phyloP scores from a whole-genome alignment of 306 rosid genomes.

The Cercis canadensis region DNA sequence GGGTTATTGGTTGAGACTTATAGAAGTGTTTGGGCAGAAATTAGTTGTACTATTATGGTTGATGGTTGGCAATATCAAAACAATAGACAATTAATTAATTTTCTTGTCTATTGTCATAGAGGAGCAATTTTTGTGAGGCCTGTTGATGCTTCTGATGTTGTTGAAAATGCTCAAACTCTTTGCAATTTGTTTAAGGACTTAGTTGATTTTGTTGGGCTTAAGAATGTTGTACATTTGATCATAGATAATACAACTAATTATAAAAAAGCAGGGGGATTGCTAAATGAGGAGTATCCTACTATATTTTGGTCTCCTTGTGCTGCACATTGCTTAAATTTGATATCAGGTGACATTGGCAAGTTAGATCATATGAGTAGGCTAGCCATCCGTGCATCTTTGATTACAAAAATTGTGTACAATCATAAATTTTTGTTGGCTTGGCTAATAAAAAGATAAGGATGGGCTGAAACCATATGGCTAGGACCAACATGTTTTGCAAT shows the following conservation, averaged over 20 bases:
- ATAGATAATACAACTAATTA: conserved; percentile 8
- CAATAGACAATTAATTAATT: background rate
- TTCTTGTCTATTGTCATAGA: background rate
- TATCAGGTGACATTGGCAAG: background rate
- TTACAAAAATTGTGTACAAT: too few relatives aligned
- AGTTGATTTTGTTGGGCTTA: background rate
- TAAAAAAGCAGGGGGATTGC: background rate
- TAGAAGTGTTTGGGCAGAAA: background rate
- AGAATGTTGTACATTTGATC: too few relatives aligned
- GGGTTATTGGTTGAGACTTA: background rate
- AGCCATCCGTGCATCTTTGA: background rate
- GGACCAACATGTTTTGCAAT: too few relatives aligned
- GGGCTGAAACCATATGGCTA: background rate
- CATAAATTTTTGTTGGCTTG: conserved; percentile 5
- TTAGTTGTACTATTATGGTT: background rate
- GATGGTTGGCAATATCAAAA: background rate
- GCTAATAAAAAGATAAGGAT: background rate
- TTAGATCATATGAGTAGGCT: background rate
- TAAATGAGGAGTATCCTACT: background rate
- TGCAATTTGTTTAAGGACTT: background rate
- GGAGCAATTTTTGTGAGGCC: too few relatives aligned
- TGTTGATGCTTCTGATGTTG: background rate
- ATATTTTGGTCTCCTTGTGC: too few relatives aligned
- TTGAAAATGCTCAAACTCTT: background rate
- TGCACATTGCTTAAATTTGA: conserved; percentile 1